Evolutionary conservation across 2,329 filamentous ascomycete genomes (phyloP).

Genomic region (Curvularia hawaiiensis): DNA sequence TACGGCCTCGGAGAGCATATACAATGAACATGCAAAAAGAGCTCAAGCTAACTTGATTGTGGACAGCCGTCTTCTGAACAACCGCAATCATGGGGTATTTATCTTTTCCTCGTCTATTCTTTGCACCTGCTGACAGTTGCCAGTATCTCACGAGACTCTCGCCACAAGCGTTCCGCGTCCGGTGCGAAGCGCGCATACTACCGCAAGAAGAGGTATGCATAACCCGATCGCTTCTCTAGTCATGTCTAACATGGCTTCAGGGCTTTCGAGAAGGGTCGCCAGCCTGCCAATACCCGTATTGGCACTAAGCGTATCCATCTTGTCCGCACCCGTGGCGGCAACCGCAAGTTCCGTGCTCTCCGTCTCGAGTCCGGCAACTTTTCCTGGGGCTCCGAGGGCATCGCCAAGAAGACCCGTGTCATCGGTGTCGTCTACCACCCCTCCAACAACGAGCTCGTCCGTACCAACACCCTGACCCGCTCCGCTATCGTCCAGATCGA

Average conservation of each 20-base stretch:
- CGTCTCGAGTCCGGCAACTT: slow-evolving; percentile 99
- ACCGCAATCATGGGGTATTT: slow-evolving; percentile 60
- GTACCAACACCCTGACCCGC: slow-evolving; percentile 99
- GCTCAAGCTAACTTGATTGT: slow-evolving; percentile 37
- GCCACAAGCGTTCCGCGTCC: slow-evolving; percentile 99
- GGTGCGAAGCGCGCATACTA: slow-evolving; percentile 81
- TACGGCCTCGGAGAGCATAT: slow-evolving; percentile 16
- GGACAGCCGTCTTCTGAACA: slow-evolving; percentile 51
- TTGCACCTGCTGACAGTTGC: slow-evolving; percentile 43
- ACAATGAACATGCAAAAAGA: slow-evolving; percentile 8
- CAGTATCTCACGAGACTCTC: slow-evolving; percentile 99
- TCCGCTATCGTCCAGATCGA: slow-evolving; percentile 98
- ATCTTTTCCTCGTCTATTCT: slow-evolving; percentile 12
- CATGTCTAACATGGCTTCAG: slow-evolving; percentile 71
- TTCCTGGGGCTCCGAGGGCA: slow-evolving; percentile 97
- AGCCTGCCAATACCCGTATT: slow-evolving; percentile 99
- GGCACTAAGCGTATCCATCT: slow-evolving; percentile 95
- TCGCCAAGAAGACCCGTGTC: slow-evolving; percentile 98
- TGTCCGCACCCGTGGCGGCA: slow-evolving; percentile 95
- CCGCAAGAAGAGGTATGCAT: slow-evolving; percentile 65
- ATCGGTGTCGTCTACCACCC: slow-evolving; percentile 99
- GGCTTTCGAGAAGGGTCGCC: slow-evolving; percentile 99
- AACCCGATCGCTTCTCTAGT: slow-evolving; percentile 69
- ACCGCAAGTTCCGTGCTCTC: slow-evolving; percentile 99
- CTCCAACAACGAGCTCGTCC: slow-evolving; percentile 99